Percentiles rank a stretch among this genome's conserved stretches.
Conservation (phyloP, 108 stramenopile species). For the Skeletonema marinoi region DNA sequence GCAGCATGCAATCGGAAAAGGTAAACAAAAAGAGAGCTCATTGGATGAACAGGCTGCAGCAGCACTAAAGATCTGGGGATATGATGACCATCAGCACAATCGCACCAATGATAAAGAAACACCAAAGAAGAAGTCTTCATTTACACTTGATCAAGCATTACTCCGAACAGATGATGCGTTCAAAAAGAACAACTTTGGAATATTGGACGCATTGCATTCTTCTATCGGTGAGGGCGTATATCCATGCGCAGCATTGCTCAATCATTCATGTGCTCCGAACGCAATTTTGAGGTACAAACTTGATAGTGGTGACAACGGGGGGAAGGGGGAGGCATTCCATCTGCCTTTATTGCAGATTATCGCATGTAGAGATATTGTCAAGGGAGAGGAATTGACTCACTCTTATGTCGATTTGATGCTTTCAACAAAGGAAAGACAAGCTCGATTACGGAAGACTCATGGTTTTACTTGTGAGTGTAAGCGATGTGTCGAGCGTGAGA, state of each 20-base stretch:
- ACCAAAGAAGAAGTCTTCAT: not conserved
- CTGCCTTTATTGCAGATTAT: constrained; percentile 39
- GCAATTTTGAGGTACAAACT: constrained; percentile 61
- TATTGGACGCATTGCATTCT: constrained; percentile 49
- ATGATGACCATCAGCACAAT: not conserved
- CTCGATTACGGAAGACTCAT: constrained; percentile 48
- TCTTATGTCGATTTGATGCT: constrained; percentile 65
- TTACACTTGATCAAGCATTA: constrained; percentile 24
- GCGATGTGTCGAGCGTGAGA: constrained; percentile 36
- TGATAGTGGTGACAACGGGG: not conserved
- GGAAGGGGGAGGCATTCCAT: constrained; percentile 7
- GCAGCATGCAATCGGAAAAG: constrained; percentile 11
- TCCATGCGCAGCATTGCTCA: constrained; percentile 72
- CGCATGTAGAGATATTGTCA: constrained; percentile 36
- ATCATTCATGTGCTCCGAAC: constrained; percentile 77
- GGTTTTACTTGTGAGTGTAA: constrained; percentile 64
- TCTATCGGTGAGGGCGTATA: constrained; percentile 63
- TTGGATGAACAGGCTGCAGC: not conserved
- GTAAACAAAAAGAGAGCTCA: not conserved
- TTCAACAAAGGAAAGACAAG: constrained; percentile 37
- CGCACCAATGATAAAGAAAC: not conserved
- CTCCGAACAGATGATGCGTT: constrained; percentile 32
- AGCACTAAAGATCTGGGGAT: constrained; percentile 22
- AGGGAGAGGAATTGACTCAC: constrained; percentile 69
- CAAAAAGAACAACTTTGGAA: constrained; percentile 72